Base-by-base conservation (phyloP, 495 filamentous ascomycete species). In the Penicillium robsamsonii region DNA sequence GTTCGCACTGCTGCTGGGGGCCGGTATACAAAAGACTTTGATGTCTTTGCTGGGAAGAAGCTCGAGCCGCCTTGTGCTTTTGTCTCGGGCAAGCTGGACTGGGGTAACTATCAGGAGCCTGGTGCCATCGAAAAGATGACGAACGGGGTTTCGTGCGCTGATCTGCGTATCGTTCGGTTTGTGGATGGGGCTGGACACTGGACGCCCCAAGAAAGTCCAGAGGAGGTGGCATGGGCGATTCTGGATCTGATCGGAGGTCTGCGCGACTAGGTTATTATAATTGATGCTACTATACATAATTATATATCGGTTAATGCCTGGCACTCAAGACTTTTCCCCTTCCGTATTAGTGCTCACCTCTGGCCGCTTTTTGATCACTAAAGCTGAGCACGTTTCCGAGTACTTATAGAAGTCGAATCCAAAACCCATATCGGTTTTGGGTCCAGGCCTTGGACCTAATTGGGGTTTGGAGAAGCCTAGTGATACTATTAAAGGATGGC, bases 31-130 rank as follows among this genome's bases (percentile, higher is more conserved):
- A 68, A 70, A 45, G 86, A 89, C 56, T 61, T 84, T 51, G 75
- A 82, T 20, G 61, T 84, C 1, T 88, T 84, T 66, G 78, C 83
- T 0, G 84, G 84, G 1, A 79, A 75, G 72, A 82, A 79, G 65
- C 81, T 90, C 25, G 83, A 87, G 59, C 77, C 83, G 24, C 85
- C 86, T 6, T 75, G 76, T 47, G 63, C 76, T 1, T 88, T 84
- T 52, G 75, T 89, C 31, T 79, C 75, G 44, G 86, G 86, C 12
- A 76, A 72, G 48, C 59, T 76, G 58, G 87, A 88, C 59, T 90
- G 86, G 85, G 84, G 85, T 0, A 84, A 80, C 31, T 87, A 83
- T 61, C 86, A 89, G 64, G 78, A 84, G 62, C 84, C 84, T 4
- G 83, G 83, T 5, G 84, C 79, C 13, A 53, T 89, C 17, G 81